Evolutionary conservation across 192 early-diverging fungal genomes (phyloP), one percentile per base, ranked within the genome.

Genomic region (Linnemannia zychae): DNA sequence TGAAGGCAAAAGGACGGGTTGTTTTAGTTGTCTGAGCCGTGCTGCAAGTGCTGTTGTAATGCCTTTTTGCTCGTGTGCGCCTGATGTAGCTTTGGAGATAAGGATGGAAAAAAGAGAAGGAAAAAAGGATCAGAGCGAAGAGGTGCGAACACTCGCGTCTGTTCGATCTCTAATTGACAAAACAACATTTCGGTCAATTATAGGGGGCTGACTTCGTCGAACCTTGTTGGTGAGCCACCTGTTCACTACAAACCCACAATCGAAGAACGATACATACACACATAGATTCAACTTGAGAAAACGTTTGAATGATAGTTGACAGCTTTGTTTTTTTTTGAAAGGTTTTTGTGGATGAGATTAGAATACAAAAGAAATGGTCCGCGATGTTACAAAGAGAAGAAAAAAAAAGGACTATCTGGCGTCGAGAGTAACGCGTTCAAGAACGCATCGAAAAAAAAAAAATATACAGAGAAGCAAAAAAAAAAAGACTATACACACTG

Each of bases 141-240:
- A 68, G 4, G 66, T 36, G 33, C 24, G 52, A 63, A 22, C 24
- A n/a, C 28, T 12, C n/a, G n/a, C n/a, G n/a, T n/a, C n/a, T n/a
- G n/a, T n/a, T n/a, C 24, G 24, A 49, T 52, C 34, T 52, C 48
- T 72, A 72, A 53, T 72, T 72, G 71, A 72, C 71, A 15, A 22
- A 28, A n/a, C n/a, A 15, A 50, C 34, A 37, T 49, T 0, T 33
- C 31, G 24, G 71, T 57, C 71, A 72, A 72, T 72, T 72, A 72
- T 31, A 12, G 47, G 34, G 50, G 37, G 69, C 0, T 28, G 34
- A 20, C 38, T 31, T 15, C 0, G 28, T 31, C 28, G 24, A n/a
- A 28, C 31, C 31, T 31, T 15, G n/a, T n/a, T n/a, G n/a, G n/a
- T n/a, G n/a, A n/a, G n/a, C n/a, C n/a, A n/a, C n/a, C n/a, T n/a